A percentile compares a stretch with the other conserved stretches of the same genome.
Conservation (phyloP, 1,284 basidiomycete species). For the Malassezia restricta region DNA sequence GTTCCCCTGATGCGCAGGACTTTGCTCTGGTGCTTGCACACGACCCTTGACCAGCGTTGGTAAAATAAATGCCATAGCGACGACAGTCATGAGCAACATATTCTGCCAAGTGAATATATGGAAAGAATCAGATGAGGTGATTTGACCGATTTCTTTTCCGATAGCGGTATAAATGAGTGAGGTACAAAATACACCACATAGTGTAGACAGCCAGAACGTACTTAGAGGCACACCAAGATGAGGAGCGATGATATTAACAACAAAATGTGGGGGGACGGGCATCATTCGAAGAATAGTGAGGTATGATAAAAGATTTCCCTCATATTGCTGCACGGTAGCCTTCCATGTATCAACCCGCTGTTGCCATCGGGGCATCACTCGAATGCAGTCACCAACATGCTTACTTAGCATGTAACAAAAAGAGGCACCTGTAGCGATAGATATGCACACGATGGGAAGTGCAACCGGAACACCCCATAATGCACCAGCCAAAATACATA, state of each 20-base stretch:
- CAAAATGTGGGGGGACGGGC: constrained; percentile 67
- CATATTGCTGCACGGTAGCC: constrained; percentile 58
- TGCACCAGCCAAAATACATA: constrained; percentile 88
- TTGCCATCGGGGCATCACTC: constrained; percentile 58
- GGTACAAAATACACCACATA: constrained; percentile 79
- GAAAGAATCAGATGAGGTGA: constrained; percentile 85
- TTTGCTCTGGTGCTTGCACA: constrained; percentile 11
- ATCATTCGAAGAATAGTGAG: constrained; percentile 73
- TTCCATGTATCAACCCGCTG: constrained; percentile 68
- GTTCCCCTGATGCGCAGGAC: background rate
- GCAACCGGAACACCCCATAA: constrained; percentile 86
- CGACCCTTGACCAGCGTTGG: constrained; percentile 53
- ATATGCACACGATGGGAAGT: constrained; percentile 72
- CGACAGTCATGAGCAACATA: constrained; percentile 65
- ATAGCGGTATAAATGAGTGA: constrained; percentile 91
- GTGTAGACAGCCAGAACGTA: constrained; percentile 80
- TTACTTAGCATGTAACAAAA: constrained; percentile 86
- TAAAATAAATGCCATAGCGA: constrained; percentile 77
- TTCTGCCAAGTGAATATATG: constrained; percentile 79
- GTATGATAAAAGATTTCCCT: constrained; percentile 70
- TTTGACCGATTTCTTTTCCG: constrained; percentile 74
- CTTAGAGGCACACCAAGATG: constrained; percentile 76
- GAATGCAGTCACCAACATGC: constrained; percentile 55
- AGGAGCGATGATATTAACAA: constrained; percentile 77
- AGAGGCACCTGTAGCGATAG: constrained; percentile 70